Base-by-base conservation (phyloP, 352 stramenopile genomes). In the Discostella stelligera region DNA sequence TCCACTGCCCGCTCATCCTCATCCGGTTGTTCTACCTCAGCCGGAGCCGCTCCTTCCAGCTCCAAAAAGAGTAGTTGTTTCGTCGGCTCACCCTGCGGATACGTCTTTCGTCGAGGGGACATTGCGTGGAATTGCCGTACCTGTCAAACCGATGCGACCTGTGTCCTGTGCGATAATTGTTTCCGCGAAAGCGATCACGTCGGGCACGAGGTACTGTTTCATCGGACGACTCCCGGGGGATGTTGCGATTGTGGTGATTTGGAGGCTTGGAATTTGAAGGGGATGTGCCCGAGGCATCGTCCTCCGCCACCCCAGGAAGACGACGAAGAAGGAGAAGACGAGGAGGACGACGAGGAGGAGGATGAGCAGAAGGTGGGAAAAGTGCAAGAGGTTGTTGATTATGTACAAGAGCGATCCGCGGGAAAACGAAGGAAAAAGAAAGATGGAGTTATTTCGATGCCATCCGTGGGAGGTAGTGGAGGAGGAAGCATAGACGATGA, bases 121-220 rank as follows among this genome's bases (percentile, higher is more conserved):
- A 98, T 99, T 79, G 95, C 96, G 20, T 99, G 98, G 94, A 98
- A 98, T 79, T 99, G 97, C 89, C 94, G 96, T 48, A 98, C 96
- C 66, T 99, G 97, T 81, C 95, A 99, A 77, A 93, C 94, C 10
- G 97, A 99, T 83, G 89, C 95, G 71, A 99, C 97, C 32, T 99
- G 96, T 68, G 97, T 99, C 1, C 87, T 98, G 67, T 99, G 97
- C 78, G 94, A 98, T 62, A 82, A 89, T 41, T 99, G 97, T 82
- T 99, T 98, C 85, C 91, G 96, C 60, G 90, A 96, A 41, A 94
- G 87, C 49, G 94, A 98, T 85, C 97, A 99, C 77, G 89, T 95
- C 32, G 96, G 96, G 20, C 95, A 98, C 79, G 95, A 98, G 73
- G 93, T 96, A 13, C 95, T 93, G 59, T 97, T 97, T 78, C 92